Evolutionary conservation across 2,329 filamentous ascomycete genomes (phyloP).

Genomic region (Aspergillus piperis): DNA sequence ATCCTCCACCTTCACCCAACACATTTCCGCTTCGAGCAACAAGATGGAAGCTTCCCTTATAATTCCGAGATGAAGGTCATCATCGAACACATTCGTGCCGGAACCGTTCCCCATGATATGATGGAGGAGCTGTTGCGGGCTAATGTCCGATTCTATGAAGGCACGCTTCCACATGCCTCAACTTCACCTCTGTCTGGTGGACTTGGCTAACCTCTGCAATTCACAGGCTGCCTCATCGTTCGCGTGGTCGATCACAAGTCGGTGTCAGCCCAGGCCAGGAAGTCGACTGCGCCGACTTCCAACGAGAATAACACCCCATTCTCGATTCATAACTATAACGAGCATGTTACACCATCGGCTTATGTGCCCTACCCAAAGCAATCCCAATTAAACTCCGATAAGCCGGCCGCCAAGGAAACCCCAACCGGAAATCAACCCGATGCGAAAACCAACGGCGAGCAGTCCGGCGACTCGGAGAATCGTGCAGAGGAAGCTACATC

Average conservation of each 20-base stretch:
- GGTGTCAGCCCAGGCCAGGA: conserved; percentile 59
- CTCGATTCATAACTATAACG: conserved; percentile 90
- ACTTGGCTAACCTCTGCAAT: conserved; percentile 11
- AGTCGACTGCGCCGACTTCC: conserved; percentile 55
- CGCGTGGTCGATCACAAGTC: conserved; percentile 88
- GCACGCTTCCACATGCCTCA: conserved; percentile 39
- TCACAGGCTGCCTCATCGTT: conserved; percentile 77
- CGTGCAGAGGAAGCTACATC: conserved; percentile 58
- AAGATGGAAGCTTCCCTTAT: conserved; percentile 89
- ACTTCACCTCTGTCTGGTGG: not conserved
- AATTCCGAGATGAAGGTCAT: conserved; percentile 85
- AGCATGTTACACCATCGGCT: conserved; percentile 85
- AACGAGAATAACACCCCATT: conserved; percentile 68
- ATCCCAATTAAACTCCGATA: conserved; percentile 36
- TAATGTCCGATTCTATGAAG: conserved; percentile 85
- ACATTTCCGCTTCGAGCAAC: conserved; percentile 89
- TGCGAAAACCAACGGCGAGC: conserved; percentile 22
- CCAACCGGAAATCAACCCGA: conserved; percentile 27
- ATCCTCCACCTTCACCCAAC: conserved; percentile 81
- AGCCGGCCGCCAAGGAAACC: conserved; percentile 29
- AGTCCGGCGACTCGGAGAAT: conserved; percentile 56
- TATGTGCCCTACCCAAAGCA: conserved; percentile 71
- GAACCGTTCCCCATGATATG: conserved; percentile 87
- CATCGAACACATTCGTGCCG: conserved; percentile 72
- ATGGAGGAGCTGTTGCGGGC: conserved; percentile 72